Percentiles rank a stretch among this genome's conserved stretches.
phyloP scores from a whole-genome alignment of 2,329 filamentous ascomycete species.

The Fusarium xylarioides region DNA sequence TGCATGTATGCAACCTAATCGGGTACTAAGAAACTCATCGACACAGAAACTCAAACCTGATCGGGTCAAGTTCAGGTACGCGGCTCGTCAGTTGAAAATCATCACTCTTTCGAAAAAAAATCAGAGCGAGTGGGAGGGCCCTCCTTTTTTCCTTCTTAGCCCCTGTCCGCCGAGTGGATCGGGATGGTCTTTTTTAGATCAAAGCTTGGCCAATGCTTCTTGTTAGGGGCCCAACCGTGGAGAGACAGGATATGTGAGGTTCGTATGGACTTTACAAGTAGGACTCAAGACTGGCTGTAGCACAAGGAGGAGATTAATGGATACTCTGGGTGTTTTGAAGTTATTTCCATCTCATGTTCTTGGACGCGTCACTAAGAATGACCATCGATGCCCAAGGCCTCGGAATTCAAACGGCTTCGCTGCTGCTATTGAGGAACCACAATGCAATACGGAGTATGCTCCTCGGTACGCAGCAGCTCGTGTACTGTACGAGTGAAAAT shows the following conservation, averaged over 20 bases:
- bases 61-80: constrained; percentile 37
- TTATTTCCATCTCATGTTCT: constrained; percentile 10
- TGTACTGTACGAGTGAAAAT: constrained; percentile 8
- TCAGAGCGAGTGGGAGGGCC: background rate
- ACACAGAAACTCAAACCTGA: constrained; percentile 30
- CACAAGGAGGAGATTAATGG: constrained; percentile 1
- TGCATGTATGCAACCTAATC: constrained; percentile 10
- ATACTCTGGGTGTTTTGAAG: background rate
- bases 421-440: background rate
- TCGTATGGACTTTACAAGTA: constrained; percentile 6
- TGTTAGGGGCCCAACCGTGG: constrained; percentile 25
- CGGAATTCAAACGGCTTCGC: background rate
- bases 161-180: constrained; percentile 18
- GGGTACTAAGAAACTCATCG: constrained; percentile 15
- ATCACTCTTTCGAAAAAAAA: constrained; percentile 19
- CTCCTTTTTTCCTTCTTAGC: constrained; percentile 4
- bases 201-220: constrained; percentile 39
- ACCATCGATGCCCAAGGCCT: background rate
- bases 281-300: background rate
- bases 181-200: constrained; percentile 32
- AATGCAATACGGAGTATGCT: background rate
- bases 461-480: background rate
- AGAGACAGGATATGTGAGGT: constrained; percentile 10
- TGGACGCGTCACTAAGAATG: background rate
- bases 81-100: constrained; percentile 29